Percentiles rank a stretch among this genome's conserved stretches.
These are phyloP conservation scores for Oenanthe javanica DNA, from an alignment of 140 eudicot species.

Conservation along the genomic window DNA sequence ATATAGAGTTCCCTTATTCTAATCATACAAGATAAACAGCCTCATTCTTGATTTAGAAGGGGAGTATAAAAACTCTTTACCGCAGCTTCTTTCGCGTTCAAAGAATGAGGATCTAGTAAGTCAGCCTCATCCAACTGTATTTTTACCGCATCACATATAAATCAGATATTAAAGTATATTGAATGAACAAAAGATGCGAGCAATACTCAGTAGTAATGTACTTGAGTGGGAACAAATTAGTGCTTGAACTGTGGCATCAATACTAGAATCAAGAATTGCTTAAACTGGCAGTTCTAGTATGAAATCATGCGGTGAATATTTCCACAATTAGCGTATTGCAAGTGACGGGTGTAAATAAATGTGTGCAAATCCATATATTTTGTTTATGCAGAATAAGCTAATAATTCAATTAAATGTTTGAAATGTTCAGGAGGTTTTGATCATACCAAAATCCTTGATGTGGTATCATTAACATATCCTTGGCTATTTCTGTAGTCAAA, in stretches of 20 bases:
- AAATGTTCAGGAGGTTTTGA: background rate
- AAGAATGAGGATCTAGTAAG: slow-evolving; percentile 31
- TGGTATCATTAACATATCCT: slow-evolving; percentile 38
- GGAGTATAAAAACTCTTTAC: slow-evolving; percentile 20
- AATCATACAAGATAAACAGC: background rate
- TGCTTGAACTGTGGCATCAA: background rate
- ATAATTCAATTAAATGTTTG: background rate
- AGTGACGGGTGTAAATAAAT: background rate
- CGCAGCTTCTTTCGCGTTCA: slow-evolving; percentile 40
- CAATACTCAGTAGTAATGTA: background rate
- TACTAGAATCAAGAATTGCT: background rate
- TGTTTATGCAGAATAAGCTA: background rate
- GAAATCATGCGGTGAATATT: background rate
- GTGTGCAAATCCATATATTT: background rate
- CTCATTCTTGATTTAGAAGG: background rate
- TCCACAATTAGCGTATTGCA: background rate
- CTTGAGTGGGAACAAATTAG: background rate
- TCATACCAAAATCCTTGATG: slow-evolving; percentile 32
- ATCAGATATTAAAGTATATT: background rate
- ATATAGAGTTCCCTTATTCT: background rate
- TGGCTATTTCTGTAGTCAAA: slow-evolving; percentile 52
- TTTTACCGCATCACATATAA: slow-evolving; percentile 11
- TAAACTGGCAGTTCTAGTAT: background rate
- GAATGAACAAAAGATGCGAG: background rate
- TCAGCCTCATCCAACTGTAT: slow-evolving; percentile 52